Evolutionary conservation across 306 rosid genomes (phyloP), one percentile per base, ranked within the genome.

Genomic region (Albizia julibrissin): DNA sequence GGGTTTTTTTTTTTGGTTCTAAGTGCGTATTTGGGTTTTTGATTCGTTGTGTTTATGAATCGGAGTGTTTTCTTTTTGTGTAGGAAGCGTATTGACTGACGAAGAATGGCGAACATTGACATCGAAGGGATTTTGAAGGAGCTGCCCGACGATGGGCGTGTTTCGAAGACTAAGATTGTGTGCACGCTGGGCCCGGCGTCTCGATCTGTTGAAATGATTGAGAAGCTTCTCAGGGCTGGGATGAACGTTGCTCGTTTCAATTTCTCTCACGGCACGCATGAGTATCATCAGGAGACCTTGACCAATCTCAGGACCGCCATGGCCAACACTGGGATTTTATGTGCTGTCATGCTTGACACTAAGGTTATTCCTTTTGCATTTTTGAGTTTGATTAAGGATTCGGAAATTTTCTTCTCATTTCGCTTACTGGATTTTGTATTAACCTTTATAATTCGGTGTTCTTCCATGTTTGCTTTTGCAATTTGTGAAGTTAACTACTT

Each of bases 211-310:
- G 67, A 61, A 61, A 61, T 61, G 67, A 12, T 61, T 27, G 67
- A 61, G 67, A 61, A 61, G 67, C 67, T 61, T 24, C 67, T 61
- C 7, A 61, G 8, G 67, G 67, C 67, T 61, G 67, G 67, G 34
- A 61, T 61, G 67, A 61, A 61, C 18, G 67, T 61, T 26, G 67
- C 67, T 11, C 67, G 67, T 12, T 61, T 61, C 34, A 61, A 61
- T 61, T 61, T 61, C 27, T 61, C 67, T 24, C 67, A 61, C 8
- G 67, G 67, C 33, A 61, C 67, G 7, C 67, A 61, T 22, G 67
- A 61, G 8, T 61, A 61, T 61, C 67, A 61, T 61, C 67, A 61
- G 18, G 67, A 61, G 67, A 61, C 67, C 67, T 61, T 61, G 67
- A 12, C 26, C 67, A 61, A 61, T 61, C 67, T 61, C 34, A 61